These are phyloP conservation scores for Ophiostoma perfectum DNA, from an alignment of 2,329 filamentous ascomycete genomes.

Conservation along the genomic window DNA sequence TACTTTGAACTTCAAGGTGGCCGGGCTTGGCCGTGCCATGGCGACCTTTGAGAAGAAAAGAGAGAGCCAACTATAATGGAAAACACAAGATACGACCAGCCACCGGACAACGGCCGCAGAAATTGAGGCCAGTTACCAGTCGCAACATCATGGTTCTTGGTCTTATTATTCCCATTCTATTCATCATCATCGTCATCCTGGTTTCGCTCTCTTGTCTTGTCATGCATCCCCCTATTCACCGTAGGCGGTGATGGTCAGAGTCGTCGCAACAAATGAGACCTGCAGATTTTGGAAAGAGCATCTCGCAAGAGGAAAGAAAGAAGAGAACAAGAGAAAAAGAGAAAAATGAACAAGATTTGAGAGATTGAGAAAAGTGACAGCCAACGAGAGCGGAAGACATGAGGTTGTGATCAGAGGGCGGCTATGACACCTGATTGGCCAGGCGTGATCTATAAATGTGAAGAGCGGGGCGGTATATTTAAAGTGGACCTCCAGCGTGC, in stretches of 20 bases:
- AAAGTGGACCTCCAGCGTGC: background rate
- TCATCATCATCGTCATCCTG: background rate
- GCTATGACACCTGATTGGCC: constrained; percentile 15
- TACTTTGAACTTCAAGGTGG: background rate
- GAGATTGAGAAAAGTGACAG: background rate
- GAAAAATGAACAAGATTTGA: background rate
- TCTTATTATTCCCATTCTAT: background rate
- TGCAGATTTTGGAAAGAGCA: background rate
- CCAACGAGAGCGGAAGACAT: background rate
- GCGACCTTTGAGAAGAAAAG: background rate
- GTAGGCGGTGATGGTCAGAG: background rate
- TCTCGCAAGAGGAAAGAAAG: background rate
- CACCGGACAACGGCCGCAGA: background rate
- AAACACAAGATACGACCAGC: background rate
- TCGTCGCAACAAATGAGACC: background rate
- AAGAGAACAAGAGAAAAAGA: background rate
- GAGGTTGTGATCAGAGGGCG: constrained; percentile 1
- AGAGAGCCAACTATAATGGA: background rate
- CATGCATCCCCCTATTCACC: background rate
- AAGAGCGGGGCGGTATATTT: background rate
- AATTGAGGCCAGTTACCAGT: background rate
- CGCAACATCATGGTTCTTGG: background rate
- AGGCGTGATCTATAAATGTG: background rate
- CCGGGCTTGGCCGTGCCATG: too few relatives aligned
- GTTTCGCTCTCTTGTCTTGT: background rate